Conservation (phyloP, 1,284 basidiomycete genomes). For the Microbotryum silenes-acaulis region DNA sequence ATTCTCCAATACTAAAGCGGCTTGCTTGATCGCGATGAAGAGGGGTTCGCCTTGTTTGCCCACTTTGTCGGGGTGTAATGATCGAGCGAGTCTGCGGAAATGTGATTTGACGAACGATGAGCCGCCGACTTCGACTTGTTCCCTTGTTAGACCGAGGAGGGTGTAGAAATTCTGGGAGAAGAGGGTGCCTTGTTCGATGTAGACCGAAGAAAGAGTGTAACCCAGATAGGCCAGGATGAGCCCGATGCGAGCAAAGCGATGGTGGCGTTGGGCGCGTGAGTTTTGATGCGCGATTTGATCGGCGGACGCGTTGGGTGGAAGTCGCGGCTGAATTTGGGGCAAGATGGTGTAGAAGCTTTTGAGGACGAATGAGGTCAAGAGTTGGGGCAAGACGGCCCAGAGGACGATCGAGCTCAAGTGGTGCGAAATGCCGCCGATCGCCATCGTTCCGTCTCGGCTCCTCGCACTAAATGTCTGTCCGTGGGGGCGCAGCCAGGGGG, state of each 20-base stretch:
- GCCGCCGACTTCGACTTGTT: conserved; percentile 13
- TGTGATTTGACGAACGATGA: conserved; percentile 18
- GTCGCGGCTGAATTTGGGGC: conserved; percentile 12
- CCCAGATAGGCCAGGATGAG: conserved; percentile 23
- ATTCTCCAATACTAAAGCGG: conserved; percentile 26
- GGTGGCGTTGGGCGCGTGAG: conserved; percentile 6
- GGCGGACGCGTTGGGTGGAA: conserved; percentile 9
- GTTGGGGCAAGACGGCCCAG: conserved; percentile 23
- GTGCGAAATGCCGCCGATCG: not conserved
- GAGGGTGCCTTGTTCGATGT: conserved; percentile 1
- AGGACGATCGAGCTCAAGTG: conserved; percentile 20
- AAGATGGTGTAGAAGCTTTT: conserved; percentile 16
- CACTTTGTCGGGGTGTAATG: conserved; percentile 33
- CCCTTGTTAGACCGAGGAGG: conserved; percentile 22
- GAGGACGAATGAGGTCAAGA: conserved; percentile 21
- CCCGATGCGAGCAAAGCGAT: conserved; percentile 11
- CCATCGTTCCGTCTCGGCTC: not conserved
- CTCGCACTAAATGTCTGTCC: too few species aligned
- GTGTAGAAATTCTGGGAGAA: conserved; percentile 27
- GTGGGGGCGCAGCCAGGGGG: too few species aligned
- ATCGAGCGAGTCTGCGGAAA: conserved; percentile 25
- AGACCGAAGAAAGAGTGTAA: conserved; percentile 17
- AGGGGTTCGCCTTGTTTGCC: conserved; percentile 20
- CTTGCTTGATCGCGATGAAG: conserved; percentile 27
- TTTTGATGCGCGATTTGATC: conserved; percentile 8